Percentiles rank a stretch among this genome's conserved stretches.
These are phyloP conservation scores for Silene coronaria DNA, from an alignment of 179 eudicot species.

Conservation along the genomic window DNA sequence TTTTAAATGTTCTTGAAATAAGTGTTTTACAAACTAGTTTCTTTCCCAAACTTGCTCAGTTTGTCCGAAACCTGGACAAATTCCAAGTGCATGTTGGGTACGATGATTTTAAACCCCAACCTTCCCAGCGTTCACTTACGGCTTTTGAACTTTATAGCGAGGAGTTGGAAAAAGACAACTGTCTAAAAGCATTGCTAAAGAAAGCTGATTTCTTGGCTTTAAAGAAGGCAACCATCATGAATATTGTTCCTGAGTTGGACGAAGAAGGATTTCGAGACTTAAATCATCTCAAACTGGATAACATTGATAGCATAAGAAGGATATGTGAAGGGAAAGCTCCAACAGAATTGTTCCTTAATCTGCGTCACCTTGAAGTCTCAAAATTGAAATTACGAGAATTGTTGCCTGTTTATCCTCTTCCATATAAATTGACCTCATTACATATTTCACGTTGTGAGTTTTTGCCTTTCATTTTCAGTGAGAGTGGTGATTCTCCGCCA, in stretches of 20 bases:
- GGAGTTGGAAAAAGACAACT: background rate
- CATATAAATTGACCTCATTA: background rate
- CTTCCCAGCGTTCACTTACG: too few relatives aligned
- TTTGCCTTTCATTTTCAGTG: background rate
- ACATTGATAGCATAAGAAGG: background rate
- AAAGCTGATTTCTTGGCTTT: background rate
- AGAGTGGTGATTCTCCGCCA: background rate
- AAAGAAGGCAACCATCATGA: background rate
- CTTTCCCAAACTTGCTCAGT: too few relatives aligned
- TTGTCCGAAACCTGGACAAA: too few relatives aligned
- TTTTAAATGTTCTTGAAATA: too few relatives aligned
- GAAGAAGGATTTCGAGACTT: background rate
- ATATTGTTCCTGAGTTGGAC: background rate
- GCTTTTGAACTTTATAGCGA: background rate
- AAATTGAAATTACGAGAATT: background rate
- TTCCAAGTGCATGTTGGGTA: too few relatives aligned
- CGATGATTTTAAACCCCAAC: too few relatives aligned
- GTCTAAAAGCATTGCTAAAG: background rate
- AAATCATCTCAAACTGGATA: background rate
- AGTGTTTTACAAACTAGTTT: too few relatives aligned
- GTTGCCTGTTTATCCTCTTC: background rate
- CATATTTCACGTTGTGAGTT: background rate
- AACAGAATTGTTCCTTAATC: background rate
- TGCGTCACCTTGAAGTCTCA: background rate
- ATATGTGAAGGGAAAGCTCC: background rate